These are phyloP conservation scores for Ochetophila trinervis DNA, from an alignment of 306 rosid species.

Conservation along the genomic window DNA sequence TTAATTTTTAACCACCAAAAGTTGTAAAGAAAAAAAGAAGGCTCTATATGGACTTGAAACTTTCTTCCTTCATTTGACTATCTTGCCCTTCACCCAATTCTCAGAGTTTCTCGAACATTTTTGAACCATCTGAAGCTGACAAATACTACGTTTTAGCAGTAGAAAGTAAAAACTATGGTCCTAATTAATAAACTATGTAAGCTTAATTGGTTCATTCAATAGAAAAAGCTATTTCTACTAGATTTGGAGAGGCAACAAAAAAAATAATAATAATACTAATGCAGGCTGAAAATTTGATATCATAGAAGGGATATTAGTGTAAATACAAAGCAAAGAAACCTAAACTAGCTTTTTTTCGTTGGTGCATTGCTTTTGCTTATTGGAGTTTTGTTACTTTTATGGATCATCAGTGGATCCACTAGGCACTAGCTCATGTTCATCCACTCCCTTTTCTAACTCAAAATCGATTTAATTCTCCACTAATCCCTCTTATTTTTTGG, in stretches of 20 bases:
- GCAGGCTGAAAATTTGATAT: neutral
- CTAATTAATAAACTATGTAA: neutral
- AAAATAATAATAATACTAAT: too few relatives aligned
- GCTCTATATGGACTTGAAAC: constrained; percentile 5
- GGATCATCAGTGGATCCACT: constrained; percentile 52
- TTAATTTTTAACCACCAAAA: constrained; percentile 30
- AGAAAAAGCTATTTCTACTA: too few relatives aligned
- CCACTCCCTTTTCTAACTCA: constrained; percentile 39
- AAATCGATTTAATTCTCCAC: constrained; percentile 37
- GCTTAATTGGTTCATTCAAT: too few relatives aligned
- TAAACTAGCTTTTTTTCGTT: constrained; percentile 32
- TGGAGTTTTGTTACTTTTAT: constrained; percentile 34
- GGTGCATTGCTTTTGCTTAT: constrained; percentile 44
- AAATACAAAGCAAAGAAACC: constrained; percentile 28
- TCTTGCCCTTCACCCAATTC: constrained; percentile 14
- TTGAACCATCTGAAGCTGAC: too few relatives aligned
- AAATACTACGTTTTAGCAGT: too few relatives aligned
- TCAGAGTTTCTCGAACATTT: neutral
- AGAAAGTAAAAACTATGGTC: too few relatives aligned
- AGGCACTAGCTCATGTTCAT: constrained; percentile 26
- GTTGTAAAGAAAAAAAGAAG: constrained; percentile 31
- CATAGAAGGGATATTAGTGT: constrained; percentile 24
- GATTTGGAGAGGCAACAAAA: neutral
- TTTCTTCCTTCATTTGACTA: constrained; percentile 21
- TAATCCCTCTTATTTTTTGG: constrained; percentile 22